Conservation (phyloP, 2,329 filamentous ascomycete species). For the Colletotrichum cordylinicola region DNA sequence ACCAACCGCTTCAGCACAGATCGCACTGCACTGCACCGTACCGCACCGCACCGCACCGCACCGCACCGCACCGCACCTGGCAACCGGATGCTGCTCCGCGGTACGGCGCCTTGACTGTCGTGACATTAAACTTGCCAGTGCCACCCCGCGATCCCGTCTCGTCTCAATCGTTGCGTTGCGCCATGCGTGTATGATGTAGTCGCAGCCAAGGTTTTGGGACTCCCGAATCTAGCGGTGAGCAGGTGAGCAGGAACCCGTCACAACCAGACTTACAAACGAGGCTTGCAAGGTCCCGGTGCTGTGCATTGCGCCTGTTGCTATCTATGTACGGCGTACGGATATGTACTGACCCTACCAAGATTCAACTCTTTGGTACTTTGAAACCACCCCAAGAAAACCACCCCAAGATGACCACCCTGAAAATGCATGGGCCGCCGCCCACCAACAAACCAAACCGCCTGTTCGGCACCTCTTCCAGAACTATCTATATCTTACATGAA, state of each 20-base stretch:
- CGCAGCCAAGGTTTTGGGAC: conserved; percentile 12
- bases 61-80: not conserved
- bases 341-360: not conserved
- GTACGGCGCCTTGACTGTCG: not conserved
- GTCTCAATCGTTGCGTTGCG: not conserved
- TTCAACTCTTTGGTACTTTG: not conserved
- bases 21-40: not conserved
- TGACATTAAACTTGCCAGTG: not conserved
- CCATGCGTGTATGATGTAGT: conserved; percentile 11
- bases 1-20: not conserved
- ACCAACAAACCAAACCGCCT: not conserved
- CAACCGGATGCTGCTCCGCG: not conserved
- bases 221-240: conserved; percentile 13
- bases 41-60: not conserved
- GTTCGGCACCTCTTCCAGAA: not conserved
- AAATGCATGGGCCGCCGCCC: not conserved
- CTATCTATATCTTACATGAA: conserved; percentile 10
- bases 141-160: not conserved
- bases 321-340: not conserved
- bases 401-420: not conserved
- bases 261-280: not conserved
- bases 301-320: not conserved
- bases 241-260: not conserved
- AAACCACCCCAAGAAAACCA: not conserved
- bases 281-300: conserved; percentile 6